Evolutionary conservation across 352 stramenopile species (phyloP).

Genomic region (Phytophthora melonis): DNA sequence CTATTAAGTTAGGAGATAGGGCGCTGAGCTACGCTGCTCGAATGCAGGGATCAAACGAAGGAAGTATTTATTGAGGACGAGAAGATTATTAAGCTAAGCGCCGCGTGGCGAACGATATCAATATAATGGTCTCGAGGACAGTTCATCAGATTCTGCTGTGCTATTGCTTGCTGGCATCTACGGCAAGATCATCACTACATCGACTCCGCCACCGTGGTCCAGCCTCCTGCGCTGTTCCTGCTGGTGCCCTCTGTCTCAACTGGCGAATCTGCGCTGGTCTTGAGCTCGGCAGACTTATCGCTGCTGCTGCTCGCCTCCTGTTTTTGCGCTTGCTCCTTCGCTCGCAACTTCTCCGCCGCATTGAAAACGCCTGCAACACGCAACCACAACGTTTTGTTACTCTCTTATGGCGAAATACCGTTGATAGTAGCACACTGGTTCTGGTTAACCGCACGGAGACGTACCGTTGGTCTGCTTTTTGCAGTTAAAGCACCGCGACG

Average conservation of each 20-base stretch:
- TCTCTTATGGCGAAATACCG: not conserved
- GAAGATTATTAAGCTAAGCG: not conserved
- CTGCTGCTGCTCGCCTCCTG: conserved; percentile 11
- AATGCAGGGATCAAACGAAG: not conserved
- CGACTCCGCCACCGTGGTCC: conserved; percentile 27
- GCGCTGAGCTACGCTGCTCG: not conserved
- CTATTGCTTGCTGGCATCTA: not conserved
- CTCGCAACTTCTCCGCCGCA: conserved; percentile 82
- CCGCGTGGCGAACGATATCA: not conserved
- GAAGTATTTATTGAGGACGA: conserved; percentile 42
- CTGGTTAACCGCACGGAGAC: not conserved
- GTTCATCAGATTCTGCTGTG: no score
- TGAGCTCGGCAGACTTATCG: conserved; percentile 3
- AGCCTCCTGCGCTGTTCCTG: conserved; percentile 8
- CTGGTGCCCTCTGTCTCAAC: conserved; percentile 6
- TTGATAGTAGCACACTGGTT: not conserved
- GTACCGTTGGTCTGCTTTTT: conserved; percentile 93
- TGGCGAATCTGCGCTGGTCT: not conserved
- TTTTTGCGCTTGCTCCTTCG: conserved; percentile 48
- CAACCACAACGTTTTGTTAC: not conserved
- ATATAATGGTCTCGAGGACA: conserved; percentile 5
- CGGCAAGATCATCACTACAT: not conserved
- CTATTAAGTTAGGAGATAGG: conserved; percentile 29
- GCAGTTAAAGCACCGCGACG: conserved; percentile 93
- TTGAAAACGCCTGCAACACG: conserved; percentile 85